Evolutionary conservation across 139 green algal species (phyloP), one percentile per base, ranked within the genome.

Genomic region (Edaphochlamys debaryana): DNA sequence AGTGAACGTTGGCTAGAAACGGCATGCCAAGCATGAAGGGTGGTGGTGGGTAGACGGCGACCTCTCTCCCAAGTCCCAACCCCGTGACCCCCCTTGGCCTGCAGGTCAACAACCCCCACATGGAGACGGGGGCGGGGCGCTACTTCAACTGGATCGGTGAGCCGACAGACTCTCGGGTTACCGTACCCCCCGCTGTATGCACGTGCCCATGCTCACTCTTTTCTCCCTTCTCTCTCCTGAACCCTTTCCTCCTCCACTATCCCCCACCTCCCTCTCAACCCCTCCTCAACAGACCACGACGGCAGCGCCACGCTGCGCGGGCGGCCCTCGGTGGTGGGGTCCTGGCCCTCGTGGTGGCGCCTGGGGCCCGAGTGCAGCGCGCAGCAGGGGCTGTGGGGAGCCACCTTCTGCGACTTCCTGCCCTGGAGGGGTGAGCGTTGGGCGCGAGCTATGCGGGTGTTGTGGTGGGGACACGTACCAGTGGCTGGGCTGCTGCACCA

Each of bases 61-160:
- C n/a, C n/a, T n/a, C n/a, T n/a, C n/a, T n/a, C n/a, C n/a, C n/a
- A n/a, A n/a, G n/a, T n/a, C n/a, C n/a, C n/a, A n/a, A n/a, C n/a
- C n/a, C n/a, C n/a, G n/a, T n/a, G n/a, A n/a, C n/a, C n/a, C n/a
- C n/a, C n/a, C n/a, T n/a, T n/a, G n/a, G n/a, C n/a, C n/a, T n/a
- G n/a, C n/a, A n/a, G n/a, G 52, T 89, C 3, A 84, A 87, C 37
- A 79, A 91, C 30, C 69, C 83, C 34, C 48, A 69, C 13, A 68
- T 76, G 36, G 19, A 79, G 50, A 93, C 91, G 9, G 91, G 91
- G 38, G 79, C 91, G n/a, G 89, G 76, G 22, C 80, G 91, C 41
- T 92, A 90, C 86, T 94, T 93, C 85, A 94, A 93, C 80, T 94
- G 81, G 70, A 34, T 91, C 8, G 87, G 87, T 88, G 58, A 52